Conservation (phyloP, 768 basidiomycete genomes). For the Leucocoprinus leucothites region DNA sequence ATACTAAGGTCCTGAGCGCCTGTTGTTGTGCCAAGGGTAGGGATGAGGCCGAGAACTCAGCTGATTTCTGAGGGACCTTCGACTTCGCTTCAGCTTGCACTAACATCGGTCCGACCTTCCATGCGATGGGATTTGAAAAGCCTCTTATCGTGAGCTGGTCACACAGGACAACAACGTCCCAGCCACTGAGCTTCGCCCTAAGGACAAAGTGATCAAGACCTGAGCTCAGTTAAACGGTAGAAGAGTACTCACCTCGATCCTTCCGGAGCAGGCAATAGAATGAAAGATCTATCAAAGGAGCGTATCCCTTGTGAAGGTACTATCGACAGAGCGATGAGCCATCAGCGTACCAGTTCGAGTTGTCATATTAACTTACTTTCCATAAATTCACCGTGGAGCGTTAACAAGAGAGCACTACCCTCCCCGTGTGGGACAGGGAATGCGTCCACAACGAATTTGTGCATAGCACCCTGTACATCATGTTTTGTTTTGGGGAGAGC, state of each 20-base stretch:
- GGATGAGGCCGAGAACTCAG: slow-evolving; percentile 24
- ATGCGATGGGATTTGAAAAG: slow-evolving; percentile 82
- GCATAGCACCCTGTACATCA: slow-evolving; percentile 44
- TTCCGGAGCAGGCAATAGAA: slow-evolving; percentile 76
- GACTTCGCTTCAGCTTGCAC: slow-evolving; percentile 53
- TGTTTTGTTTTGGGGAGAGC: slow-evolving; percentile 78
- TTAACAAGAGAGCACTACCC: slow-evolving; percentile 63
- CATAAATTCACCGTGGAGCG: slow-evolving; percentile 85
- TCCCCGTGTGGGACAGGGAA: slow-evolving; percentile 70
- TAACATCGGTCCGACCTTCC: slow-evolving; percentile 70
- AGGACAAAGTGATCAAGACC: slow-evolving; percentile 7
- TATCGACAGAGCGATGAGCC: slow-evolving; percentile 16
- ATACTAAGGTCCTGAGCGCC: slow-evolving; percentile 54
- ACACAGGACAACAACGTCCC: slow-evolving; percentile 88
- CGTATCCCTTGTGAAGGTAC: slow-evolving; percentile 64
- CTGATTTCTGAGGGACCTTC: slow-evolving; percentile 17
- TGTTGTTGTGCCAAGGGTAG: slow-evolving; percentile 46
- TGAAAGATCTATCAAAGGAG: slow-evolving; percentile 92
- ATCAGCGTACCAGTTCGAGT: neutral
- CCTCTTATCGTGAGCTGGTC: slow-evolving; percentile 81
- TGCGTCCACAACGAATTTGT: slow-evolving; percentile 79
- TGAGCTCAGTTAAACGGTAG: neutral
- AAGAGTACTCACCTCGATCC: slow-evolving; percentile 71
- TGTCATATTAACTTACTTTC: slow-evolving; percentile 54
- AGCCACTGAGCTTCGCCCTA: slow-evolving; percentile 78